Conservation (phyloP, 176 grass and related monocot genomes). For the Panicum miliaceum region DNA sequence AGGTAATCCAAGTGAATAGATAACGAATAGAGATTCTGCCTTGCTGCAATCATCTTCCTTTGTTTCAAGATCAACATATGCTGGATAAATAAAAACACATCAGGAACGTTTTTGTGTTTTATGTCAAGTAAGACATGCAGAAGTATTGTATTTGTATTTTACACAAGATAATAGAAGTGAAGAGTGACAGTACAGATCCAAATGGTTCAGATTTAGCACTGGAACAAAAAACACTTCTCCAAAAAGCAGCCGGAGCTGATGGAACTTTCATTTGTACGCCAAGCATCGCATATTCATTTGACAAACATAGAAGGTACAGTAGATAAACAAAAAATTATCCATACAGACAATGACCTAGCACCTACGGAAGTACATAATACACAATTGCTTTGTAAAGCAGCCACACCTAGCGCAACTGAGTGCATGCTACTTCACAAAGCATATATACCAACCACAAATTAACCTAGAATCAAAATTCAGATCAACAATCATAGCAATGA, state of each 20-base stretch:
- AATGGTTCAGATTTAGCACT: constrained; percentile 3
- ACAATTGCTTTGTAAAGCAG: not conserved
- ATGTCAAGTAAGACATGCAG: not conserved
- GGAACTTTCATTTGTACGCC: not conserved
- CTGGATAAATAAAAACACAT: constrained; percentile 13
- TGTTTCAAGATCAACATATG: constrained; percentile 1
- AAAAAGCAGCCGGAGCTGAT: not conserved
- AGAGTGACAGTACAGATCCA: not conserved
- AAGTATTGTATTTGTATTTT: not conserved
- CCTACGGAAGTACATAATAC: not conserved
- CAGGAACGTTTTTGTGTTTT: not conserved
- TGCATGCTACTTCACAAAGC: not conserved
- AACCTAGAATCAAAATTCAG: constrained; percentile 29
- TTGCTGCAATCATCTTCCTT: not conserved
- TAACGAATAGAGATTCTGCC: constrained; percentile 15
- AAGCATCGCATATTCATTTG: not conserved
- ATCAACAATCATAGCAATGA: constrained; percentile 40
- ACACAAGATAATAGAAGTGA: not conserved
- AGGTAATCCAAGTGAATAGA: constrained; percentile 7
- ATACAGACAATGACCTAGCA: not conserved
- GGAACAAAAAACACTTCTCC: not conserved
- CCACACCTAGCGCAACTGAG: not conserved
- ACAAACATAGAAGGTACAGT: not conserved
- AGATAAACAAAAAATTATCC: not conserved
- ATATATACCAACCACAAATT: not conserved